These are phyloP conservation scores for Aureobasidium uvarum DNA, from an alignment of 2,329 filamentous ascomycete species.

Conservation along the genomic window DNA sequence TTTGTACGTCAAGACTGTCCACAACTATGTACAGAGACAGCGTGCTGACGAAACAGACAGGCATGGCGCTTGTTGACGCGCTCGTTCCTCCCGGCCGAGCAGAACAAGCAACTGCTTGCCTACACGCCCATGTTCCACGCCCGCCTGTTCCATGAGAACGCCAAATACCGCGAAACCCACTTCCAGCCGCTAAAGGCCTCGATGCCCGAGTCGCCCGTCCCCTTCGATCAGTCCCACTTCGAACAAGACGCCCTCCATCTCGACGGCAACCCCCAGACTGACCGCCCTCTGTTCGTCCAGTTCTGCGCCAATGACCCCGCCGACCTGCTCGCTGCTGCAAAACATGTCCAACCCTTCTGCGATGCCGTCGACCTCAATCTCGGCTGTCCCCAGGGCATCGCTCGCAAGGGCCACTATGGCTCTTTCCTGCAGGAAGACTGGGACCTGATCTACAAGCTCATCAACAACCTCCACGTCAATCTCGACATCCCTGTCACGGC, in stretches of 20 bases:
- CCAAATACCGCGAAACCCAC: conserved; percentile 72
- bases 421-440: conserved; percentile 94
- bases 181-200: conserved; percentile 64
- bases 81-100: conserved; percentile 71
- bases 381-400: conserved; percentile 95
- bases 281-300: conserved; percentile 90
- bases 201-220: conserved; percentile 39
- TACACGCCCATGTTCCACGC: conserved; percentile 98
- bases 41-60: conserved; percentile 48
- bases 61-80: conserved; percentile 97
- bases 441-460: conserved; percentile 74
- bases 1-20: conserved; percentile 65
- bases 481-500: conserved; percentile 85
- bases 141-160: conserved; percentile 74
- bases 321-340: conserved; percentile 75
- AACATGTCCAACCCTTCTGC: conserved; percentile 77
- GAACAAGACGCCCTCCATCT: conserved; percentile 55
- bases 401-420: conserved; percentile 84
- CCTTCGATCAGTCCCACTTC: conserved; percentile 38
- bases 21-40: background rate
- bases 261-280: conserved; percentile 80
- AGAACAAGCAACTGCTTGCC: conserved; percentile 67
- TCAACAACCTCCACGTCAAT: conserved; percentile 75
- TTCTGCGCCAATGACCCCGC: conserved; percentile 90
- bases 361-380: conserved; percentile 95